phyloP scores from a whole-genome alignment of 805 yeast species.

The Tanozyma kutaoensis region DNA sequence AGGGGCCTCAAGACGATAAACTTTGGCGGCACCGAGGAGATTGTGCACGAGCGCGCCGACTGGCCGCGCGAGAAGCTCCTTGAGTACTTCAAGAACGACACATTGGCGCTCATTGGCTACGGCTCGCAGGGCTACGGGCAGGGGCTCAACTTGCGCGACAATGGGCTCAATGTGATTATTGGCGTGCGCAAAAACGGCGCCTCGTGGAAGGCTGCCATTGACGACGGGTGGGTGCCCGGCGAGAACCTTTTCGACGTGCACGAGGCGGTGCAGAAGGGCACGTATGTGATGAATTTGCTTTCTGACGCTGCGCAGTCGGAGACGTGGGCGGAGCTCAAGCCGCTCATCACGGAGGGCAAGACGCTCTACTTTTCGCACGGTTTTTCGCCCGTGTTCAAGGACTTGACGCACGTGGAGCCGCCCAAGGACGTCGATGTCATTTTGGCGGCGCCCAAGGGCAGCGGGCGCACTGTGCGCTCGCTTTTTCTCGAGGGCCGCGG shows the following conservation, averaged over 20 bases:
- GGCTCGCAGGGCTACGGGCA: constrained; percentile 99
- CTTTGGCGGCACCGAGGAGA: constrained; percentile 91
- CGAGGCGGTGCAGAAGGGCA: constrained; percentile 89
- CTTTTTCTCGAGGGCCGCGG: constrained; percentile 99
- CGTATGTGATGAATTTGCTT: constrained; percentile 92
- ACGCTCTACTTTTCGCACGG: constrained; percentile 99
- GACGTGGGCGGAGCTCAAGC: constrained; percentile 84
- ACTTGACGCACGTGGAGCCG: constrained; percentile 90
- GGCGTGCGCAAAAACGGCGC: constrained; percentile 99
- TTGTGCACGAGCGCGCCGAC: constrained; percentile 97
- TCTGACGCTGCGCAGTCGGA: constrained; percentile 99
- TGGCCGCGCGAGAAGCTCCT: constrained; percentile 97
- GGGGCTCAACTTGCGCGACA: constrained; percentile 98
- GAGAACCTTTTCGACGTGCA: constrained; percentile 90
- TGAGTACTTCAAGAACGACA: constrained; percentile 95
- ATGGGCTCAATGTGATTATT: constrained; percentile 91
- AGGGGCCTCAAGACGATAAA: constrained; percentile 95
- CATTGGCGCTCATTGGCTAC: constrained; percentile 95
- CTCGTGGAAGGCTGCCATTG: constrained; percentile 98
- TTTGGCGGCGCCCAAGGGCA: constrained; percentile 99
- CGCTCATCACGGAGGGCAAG: constrained; percentile 91
- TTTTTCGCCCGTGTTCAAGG: constrained; percentile 98
- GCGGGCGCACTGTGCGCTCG: constrained; percentile 99
- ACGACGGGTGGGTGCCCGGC: constrained; percentile 99
- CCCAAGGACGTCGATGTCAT: constrained; percentile 93